phyloP scores from a whole-genome alignment of 2,329 filamentous ascomycete genomes.

The Pestalotiopsis sp. region DNA sequence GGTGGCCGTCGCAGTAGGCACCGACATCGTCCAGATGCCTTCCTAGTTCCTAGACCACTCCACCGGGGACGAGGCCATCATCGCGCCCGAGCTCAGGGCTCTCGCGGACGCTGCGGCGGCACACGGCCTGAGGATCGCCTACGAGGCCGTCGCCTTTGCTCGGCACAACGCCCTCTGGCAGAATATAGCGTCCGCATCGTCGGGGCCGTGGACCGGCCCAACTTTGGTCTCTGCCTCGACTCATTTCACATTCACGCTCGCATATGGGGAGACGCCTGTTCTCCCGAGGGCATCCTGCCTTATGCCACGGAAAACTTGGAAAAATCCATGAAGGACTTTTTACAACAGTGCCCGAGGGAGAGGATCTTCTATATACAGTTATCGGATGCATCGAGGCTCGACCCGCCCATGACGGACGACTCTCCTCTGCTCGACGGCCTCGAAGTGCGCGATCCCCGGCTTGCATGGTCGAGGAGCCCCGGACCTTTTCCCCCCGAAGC shows the following conservation, averaged over 20 bases:
- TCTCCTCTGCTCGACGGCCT: conserved; percentile 28
- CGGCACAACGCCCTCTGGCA: conserved; percentile 33
- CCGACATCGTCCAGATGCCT: conserved; percentile 32
- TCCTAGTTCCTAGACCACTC: conserved; percentile 25
- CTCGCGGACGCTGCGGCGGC: conserved; percentile 26
- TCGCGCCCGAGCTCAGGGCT: conserved; percentile 30
- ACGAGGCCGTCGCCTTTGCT: conserved; percentile 34
- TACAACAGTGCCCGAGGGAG: conserved; percentile 19
- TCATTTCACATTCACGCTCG: conserved; percentile 33
- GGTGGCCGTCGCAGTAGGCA: conserved; percentile 22
- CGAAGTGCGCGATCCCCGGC: conserved; percentile 8
- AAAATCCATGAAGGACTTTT: conserved; percentile 24
- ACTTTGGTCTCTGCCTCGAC: conserved; percentile 38
- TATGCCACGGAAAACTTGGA: conserved; percentile 16
- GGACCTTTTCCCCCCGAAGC: conserved; percentile 33
- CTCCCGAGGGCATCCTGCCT: conserved; percentile 18
- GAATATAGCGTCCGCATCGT: conserved; percentile 25
- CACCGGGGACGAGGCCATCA: conserved; percentile 25
- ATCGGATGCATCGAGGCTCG: conserved; percentile 33
- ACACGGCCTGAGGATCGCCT: conserved; percentile 25
- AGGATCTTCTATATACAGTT: conserved; percentile 36
- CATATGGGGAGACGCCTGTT: conserved; percentile 31
- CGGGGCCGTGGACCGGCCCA: conserved; percentile 27
- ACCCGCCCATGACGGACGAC: conserved; percentile 27
- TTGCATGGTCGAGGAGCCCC: conserved; percentile 20